A percentile compares a stretch with the other conserved stretches of the same genome.
Evolutionary conservation across 257 asterid species (phyloP).

Genomic region (Solanum lycopersicoides): DNA sequence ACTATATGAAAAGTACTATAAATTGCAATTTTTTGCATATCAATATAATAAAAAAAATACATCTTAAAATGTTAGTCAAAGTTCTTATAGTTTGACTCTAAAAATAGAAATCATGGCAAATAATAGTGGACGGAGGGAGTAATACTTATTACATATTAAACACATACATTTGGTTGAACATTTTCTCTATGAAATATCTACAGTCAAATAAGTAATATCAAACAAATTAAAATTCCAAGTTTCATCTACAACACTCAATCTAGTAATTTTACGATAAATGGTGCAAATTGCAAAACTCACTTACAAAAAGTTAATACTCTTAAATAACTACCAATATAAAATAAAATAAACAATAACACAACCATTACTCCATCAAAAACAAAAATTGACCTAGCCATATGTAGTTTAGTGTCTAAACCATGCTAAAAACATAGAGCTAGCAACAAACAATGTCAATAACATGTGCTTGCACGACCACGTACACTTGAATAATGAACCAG

Average conservation of each 20-base stretch:
- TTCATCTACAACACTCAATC: background rate
- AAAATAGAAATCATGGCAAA: no score
- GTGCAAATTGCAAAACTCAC: background rate
- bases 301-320: no score
- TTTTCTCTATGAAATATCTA: background rate
- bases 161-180: background rate
- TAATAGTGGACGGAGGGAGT: no score
- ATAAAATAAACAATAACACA: no score
- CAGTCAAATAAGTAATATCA: background rate
- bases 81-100: no score
- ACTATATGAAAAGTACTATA: no score
- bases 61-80: no score
- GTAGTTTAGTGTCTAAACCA: background rate
- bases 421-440: background rate
- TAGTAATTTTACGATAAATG: no score
- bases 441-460: background rate
- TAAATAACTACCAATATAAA: background rate
- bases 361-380: background rate
- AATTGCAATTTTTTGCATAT: no score
- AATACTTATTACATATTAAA: no score
- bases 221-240: background rate
- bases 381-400: background rate
- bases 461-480: background rate
- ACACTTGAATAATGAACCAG: background rate
- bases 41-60: no score